Conservation (phyloP, 2,329 filamentous ascomycete genomes). For the Ophioceras dolichostomum region DNA sequence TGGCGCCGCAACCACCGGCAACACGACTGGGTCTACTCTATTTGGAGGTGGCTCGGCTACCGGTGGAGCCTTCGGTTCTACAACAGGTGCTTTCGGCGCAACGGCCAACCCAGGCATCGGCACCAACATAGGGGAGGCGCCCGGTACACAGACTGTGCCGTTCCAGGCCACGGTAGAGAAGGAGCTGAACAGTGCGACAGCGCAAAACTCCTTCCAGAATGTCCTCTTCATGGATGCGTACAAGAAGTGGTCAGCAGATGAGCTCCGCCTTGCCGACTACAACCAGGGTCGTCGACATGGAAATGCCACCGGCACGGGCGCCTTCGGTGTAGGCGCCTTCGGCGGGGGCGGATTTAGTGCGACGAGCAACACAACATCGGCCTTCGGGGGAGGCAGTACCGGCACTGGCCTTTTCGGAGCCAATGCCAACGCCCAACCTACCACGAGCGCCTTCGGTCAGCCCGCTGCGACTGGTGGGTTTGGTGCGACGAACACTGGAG, state of each 20-base stretch:
- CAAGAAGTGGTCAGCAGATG: constrained; percentile 83
- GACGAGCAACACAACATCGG: constrained; percentile 23
- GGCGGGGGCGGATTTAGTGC: constrained; percentile 34
- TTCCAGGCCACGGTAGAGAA: constrained; percentile 65
- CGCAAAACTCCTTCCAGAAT: constrained; percentile 60
- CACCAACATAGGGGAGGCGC: constrained; percentile 41
- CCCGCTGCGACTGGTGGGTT: constrained; percentile 22
- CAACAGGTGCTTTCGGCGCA: constrained; percentile 12
- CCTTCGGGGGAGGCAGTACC: constrained; percentile 32
- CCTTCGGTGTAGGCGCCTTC: constrained; percentile 58
- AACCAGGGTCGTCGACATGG: constrained; percentile 74
- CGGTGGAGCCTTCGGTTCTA: constrained; percentile 26
- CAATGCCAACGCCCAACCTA: constrained; percentile 10
- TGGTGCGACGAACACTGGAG: too few species aligned
- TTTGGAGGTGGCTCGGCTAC: constrained; percentile 29
- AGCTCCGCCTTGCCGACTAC: constrained; percentile 77
- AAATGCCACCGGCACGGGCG: constrained; percentile 71
- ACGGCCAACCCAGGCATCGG: constrained; percentile 37
- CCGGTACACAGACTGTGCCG: constrained; percentile 57
- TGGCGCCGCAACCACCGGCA: constrained; percentile 18
- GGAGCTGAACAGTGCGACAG: constrained; percentile 42
- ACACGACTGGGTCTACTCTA: constrained; percentile 24
- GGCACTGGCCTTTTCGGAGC: constrained; percentile 26
- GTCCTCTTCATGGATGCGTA: constrained; percentile 70
- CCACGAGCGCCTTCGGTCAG: too few species aligned